phyloP scores from a whole-genome alignment of 768 basidiomycete genomes.

The Kwoniella sp. region DNA sequence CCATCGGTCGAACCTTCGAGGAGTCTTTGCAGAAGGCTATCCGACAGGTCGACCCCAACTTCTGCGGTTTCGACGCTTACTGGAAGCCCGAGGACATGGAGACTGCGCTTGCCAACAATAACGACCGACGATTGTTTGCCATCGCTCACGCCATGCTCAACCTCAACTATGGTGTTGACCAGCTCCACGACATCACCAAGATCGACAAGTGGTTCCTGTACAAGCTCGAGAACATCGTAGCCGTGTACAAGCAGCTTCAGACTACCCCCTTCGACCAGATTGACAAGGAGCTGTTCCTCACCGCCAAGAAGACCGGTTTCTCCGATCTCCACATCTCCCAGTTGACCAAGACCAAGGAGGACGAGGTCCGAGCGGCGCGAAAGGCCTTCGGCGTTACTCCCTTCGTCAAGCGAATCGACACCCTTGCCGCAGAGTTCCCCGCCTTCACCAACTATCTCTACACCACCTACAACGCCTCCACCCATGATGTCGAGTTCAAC shows the following conservation, averaged over 20 bases:
- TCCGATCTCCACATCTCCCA: slow-evolving; percentile 88
- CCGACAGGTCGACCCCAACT: slow-evolving; percentile 92
- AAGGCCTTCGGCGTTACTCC: slow-evolving; percentile 86
- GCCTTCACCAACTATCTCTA: slow-evolving; percentile 99
- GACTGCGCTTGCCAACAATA: slow-evolving; percentile 70
- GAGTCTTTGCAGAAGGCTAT: slow-evolving; percentile 98
- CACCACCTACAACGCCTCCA: slow-evolving; percentile 95
- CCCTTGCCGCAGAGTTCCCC: slow-evolving; percentile 95
- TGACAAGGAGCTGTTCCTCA: slow-evolving; percentile 70
- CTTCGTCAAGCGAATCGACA: slow-evolving; percentile 99
- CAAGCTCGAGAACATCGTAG: slow-evolving; percentile 98
- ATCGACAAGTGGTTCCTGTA: slow-evolving; percentile 99
- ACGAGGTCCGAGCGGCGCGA: slow-evolving; percentile 72
- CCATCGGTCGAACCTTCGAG: slow-evolving; percentile 97
- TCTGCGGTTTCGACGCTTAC: slow-evolving; percentile 96
- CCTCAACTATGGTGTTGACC: slow-evolving; percentile 82
- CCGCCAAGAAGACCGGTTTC: slow-evolving; percentile 92
- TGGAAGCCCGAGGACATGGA: slow-evolving; percentile 81
- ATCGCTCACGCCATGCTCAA: slow-evolving; percentile 98
- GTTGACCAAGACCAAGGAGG: slow-evolving; percentile 68
- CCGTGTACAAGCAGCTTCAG: slow-evolving; percentile 72
- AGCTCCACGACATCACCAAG: slow-evolving; percentile 88
- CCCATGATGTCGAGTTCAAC: slow-evolving; percentile 90
- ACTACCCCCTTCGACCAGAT: slow-evolving; percentile 66
- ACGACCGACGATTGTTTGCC: slow-evolving; percentile 92